A percentile compares a stretch with the other conserved stretches of the same genome.
These are phyloP conservation scores for Talaromyces sp. DNA, from an alignment of 2,329 filamentous ascomycete species.

Conservation along the genomic window DNA sequence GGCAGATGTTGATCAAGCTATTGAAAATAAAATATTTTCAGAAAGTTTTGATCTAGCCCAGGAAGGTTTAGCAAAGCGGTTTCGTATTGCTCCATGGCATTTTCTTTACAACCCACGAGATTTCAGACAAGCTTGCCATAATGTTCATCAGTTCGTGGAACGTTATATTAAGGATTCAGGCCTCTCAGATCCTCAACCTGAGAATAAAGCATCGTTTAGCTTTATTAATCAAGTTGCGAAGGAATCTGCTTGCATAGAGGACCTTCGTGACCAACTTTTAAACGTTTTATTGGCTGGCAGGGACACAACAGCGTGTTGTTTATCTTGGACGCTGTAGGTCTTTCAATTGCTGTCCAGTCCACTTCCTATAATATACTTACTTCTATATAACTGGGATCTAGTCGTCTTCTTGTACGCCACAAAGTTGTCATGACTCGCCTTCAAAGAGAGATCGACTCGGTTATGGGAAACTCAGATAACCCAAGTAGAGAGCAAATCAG, in stretches of 20 bases:
- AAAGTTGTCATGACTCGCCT: conserved; percentile 19
- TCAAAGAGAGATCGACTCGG: conserved; percentile 20
- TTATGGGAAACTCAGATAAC: conserved; percentile 18
- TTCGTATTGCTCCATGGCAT: conserved; percentile 31
- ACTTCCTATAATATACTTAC: neutral
- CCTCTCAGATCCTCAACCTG: neutral
- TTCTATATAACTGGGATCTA: conserved; percentile 2
- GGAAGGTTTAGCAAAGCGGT: conserved; percentile 25
- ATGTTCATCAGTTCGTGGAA: neutral
- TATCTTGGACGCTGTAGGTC: conserved; percentile 28
- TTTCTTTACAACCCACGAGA: conserved; percentile 28
- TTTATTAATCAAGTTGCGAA: conserved; percentile 15
- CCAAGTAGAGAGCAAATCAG: conserved; percentile 27
- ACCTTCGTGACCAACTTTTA: conserved; percentile 32
- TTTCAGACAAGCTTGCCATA: conserved; percentile 23
- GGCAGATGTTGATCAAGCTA: too few relatives aligned
- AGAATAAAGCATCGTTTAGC: neutral
- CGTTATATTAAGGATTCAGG: neutral
- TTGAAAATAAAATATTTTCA: too few relatives aligned
- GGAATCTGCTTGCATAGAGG: conserved; percentile 15
- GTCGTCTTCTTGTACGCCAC: conserved; percentile 25
- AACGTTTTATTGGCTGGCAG: conserved; percentile 30
- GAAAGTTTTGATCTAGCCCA: conserved; percentile 17
- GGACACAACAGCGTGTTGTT: conserved; percentile 31
- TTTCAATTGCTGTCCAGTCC: conserved; percentile 19